Conservation (phyloP, 139 green algal species). For the Coelastrella sp. region DNA sequence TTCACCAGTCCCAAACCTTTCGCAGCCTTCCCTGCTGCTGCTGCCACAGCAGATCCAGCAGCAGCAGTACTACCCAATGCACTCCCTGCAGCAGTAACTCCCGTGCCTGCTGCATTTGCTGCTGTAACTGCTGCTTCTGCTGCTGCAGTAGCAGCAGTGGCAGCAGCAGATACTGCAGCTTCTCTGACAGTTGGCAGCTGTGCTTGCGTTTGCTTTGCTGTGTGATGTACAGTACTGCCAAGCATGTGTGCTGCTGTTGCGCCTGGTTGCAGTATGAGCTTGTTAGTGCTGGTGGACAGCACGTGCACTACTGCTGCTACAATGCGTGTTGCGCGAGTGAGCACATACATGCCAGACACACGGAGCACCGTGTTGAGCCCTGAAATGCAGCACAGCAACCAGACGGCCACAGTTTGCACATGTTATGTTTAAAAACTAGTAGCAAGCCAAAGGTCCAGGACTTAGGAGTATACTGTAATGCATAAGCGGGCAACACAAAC, state of each 20-base stretch:
- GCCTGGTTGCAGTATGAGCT: not conserved
- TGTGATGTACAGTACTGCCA: not conserved
- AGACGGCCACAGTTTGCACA: not conserved
- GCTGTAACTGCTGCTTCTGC: not conserved
- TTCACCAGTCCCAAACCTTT: not conserved
- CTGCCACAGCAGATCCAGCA: not conserved
- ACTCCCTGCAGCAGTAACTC: not conserved
- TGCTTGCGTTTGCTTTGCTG: not conserved
- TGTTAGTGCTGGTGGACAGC: not conserved
- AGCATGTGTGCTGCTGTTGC: not conserved
- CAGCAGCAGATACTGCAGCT: not conserved
- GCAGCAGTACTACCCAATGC: not conserved
- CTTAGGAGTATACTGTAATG: no score
- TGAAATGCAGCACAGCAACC: not conserved
- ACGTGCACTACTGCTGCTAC: not conserved
- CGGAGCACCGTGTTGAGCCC: not conserved
- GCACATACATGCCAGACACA: not conserved
- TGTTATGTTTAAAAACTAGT: no score
- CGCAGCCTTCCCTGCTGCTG: not conserved
- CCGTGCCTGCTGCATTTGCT: not conserved
- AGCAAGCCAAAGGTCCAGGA: no score
- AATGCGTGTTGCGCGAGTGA: not conserved
- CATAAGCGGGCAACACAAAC: no score
- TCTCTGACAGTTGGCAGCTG: not conserved
- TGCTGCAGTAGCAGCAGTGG: not conserved